These are phyloP conservation scores for Corynespora cassiicola DNA, from an alignment of 2,329 filamentous ascomycete genomes.

Conservation along the genomic window DNA sequence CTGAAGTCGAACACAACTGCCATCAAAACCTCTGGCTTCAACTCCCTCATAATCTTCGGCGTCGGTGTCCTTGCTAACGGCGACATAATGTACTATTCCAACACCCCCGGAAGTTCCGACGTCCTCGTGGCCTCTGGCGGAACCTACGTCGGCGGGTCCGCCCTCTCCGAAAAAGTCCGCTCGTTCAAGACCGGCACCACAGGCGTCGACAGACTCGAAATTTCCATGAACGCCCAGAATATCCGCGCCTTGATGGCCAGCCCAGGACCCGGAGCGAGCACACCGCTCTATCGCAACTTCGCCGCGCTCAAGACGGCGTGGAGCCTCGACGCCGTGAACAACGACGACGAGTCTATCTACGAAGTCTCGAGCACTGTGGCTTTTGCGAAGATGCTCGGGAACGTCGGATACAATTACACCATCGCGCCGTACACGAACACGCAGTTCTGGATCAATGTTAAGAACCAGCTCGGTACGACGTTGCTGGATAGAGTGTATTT, in stretches of 20 bases:
- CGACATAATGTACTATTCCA: constrained; percentile 55
- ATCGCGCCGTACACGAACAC: constrained; percentile 52
- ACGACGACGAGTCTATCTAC: constrained; percentile 55
- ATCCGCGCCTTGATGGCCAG: constrained; percentile 47
- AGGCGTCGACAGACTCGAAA: constrained; percentile 48
- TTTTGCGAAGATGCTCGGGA: constrained; percentile 52
- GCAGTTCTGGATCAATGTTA: constrained; percentile 46
- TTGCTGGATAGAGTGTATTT: constrained; percentile 52
- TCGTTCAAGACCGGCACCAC: constrained; percentile 49
- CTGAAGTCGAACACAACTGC: constrained; percentile 53
- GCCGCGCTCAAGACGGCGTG: constrained; percentile 49
- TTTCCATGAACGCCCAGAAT: constrained; percentile 54
- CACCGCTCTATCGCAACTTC: constrained; percentile 51
- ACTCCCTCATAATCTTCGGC: constrained; percentile 53
- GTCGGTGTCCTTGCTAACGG: constrained; percentile 52
- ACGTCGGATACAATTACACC: constrained; percentile 52
- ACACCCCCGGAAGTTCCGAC: constrained; percentile 27
- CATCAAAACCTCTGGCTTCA: constrained; percentile 52
- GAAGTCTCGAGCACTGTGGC: constrained; percentile 50
- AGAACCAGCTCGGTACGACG: constrained; percentile 33
- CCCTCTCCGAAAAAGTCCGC: constrained; percentile 56
- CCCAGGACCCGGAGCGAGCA: constrained; percentile 25
- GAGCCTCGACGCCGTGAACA: constrained; percentile 55
- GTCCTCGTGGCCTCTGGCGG: constrained; percentile 47
- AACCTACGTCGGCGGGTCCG: constrained; percentile 56